Percentiles rank a stretch among this genome's conserved stretches.
Conservation (phyloP, 306 rosid genomes). For the Malus domestica region ASM211411v1 NC_041802.1:27502001-27502500, state of each 20-base stretch:
- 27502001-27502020: not conserved
- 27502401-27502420: constrained; percentile 5
- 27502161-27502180: too few relatives aligned
- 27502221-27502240: constrained; percentile 7
- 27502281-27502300: not conserved
- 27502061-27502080: not conserved
- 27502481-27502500: not conserved
- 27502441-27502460: not conserved
- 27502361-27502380: not conserved
- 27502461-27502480: not conserved
- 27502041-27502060: not conserved
- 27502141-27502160: not conserved
- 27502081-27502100: not conserved
- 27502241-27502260: not conserved
- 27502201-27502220: not conserved
- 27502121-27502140: not conserved
- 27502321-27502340: not conserved
- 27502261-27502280: not conserved
- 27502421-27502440: constrained; percentile 3
- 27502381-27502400: not conserved
- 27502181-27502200: not conserved
- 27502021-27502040: not conserved
- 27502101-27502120: not conserved
- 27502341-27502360: not conserved
- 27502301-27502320: not conserved